phyloP scores from a whole-genome alignment of 306 rosid genomes.

The Sophora flavescens region DNA sequence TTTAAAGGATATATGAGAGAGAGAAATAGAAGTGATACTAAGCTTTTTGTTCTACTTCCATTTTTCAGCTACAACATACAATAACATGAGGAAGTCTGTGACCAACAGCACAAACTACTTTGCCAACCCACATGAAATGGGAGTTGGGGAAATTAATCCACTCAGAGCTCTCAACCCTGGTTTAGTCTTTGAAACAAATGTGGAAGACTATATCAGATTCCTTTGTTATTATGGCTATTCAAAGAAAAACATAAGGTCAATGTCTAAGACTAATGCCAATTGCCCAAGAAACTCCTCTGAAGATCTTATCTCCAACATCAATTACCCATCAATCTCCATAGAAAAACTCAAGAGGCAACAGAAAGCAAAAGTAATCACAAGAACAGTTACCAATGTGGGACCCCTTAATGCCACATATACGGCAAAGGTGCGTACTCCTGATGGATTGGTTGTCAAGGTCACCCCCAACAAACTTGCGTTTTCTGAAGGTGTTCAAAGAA shows the following conservation, averaged over 20 bases:
- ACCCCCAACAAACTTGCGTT: slow-evolving; percentile 71
- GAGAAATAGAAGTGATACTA: background rate
- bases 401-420: slow-evolving; percentile 65
- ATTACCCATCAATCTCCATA: slow-evolving; percentile 92
- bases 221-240: slow-evolving; percentile 83
- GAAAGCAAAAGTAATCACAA: slow-evolving; percentile 53
- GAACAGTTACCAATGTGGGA: slow-evolving; percentile 89
- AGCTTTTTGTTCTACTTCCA: slow-evolving; percentile 31
- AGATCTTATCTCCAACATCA: slow-evolving; percentile 77
- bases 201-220: slow-evolving; percentile 68
- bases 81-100: slow-evolving; percentile 73
- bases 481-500: slow-evolving; percentile 51
- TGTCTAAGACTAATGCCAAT: slow-evolving; percentile 66
- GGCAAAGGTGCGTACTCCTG: slow-evolving; percentile 69
- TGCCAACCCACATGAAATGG: slow-evolving; percentile 81
- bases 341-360: slow-evolving; percentile 55
- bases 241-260: slow-evolving; percentile 61
- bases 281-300: slow-evolving; percentile 72
- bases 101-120: slow-evolving; percentile 70
- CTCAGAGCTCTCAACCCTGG: slow-evolving; percentile 84
- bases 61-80: slow-evolving; percentile 71
- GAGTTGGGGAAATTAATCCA: slow-evolving; percentile 91
- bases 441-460: slow-evolving; percentile 71
- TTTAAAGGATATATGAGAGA: background rate
- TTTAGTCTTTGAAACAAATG: slow-evolving; percentile 70